Percentiles rank a stretch among this genome's conserved stretches.
These are phyloP conservation scores for Colletotrichum tropicicola DNA, from an alignment of 2,329 filamentous ascomycete genomes.

Conservation along the genomic window DNA sequence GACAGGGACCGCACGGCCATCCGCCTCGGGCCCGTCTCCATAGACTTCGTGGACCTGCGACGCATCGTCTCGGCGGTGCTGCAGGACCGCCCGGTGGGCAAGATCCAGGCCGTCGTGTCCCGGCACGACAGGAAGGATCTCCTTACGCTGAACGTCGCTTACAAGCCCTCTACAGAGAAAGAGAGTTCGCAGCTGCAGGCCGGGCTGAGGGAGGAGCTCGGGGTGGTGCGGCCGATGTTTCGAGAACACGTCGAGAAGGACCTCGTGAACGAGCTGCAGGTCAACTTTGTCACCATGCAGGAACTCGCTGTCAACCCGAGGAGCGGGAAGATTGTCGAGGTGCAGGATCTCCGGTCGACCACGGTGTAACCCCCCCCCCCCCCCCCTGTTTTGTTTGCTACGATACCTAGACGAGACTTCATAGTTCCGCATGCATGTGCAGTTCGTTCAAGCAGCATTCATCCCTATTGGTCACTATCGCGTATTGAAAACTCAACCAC, in stretches of 20 bases:
- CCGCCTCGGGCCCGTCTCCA: conserved; percentile 21
- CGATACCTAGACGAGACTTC: too few relatives aligned
- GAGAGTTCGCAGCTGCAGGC: conserved; percentile 7
- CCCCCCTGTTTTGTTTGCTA: background rate
- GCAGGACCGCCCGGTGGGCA: background rate
- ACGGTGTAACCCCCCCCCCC: background rate
- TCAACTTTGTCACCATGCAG: conserved; percentile 13
- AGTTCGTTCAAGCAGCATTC: too few relatives aligned
- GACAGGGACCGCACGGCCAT: conserved; percentile 26
- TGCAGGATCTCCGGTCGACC: conserved; percentile 20
- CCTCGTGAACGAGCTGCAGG: conserved; percentile 8
- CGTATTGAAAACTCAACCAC: too few relatives aligned
- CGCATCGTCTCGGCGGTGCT: conserved; percentile 13
- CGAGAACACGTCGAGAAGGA: conserved; percentile 21
- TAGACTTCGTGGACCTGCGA: conserved; percentile 22
- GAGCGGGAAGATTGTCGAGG: conserved; percentile 18
- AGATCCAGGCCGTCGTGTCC: conserved; percentile 16
- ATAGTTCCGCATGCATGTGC: too few relatives aligned
- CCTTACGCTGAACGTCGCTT: conserved; percentile 11
- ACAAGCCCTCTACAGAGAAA: background rate
- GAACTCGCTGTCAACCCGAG: conserved; percentile 20
- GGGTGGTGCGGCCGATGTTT: conserved; percentile 20
- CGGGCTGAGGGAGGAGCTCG: conserved; percentile 1
- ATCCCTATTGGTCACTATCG: too few relatives aligned
- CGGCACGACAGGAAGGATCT: conserved; percentile 17